These are phyloP conservation scores for Colletotrichum trifolii DNA, from an alignment of 2,329 filamentous ascomycete genomes.

Conservation along the genomic window DNA sequence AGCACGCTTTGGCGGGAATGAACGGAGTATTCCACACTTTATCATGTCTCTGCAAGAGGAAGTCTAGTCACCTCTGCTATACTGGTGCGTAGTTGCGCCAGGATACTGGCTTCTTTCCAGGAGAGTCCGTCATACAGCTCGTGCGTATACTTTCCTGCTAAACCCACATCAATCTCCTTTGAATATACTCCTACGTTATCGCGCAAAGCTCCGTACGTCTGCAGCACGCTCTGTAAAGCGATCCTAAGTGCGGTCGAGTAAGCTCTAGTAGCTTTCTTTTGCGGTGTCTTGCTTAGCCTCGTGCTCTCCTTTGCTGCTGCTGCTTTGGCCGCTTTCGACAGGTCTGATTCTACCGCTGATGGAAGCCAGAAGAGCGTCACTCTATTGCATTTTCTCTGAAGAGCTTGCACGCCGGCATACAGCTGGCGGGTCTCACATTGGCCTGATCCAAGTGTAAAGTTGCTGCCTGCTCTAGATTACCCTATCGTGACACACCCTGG, in stretches of 20 bases:
- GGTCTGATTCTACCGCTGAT: neutral
- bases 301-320: constrained; percentile 8
- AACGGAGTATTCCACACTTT: too few species aligned
- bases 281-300: neutral
- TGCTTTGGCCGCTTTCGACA: neutral
- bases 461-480: too few species aligned
- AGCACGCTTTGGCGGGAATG: too few species aligned
- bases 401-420: too few species aligned
- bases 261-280: constrained; percentile 4
- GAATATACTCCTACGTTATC: neutral
- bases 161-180: neutral
- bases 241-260: neutral
- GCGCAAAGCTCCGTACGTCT: neutral
- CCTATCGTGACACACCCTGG: too few species aligned
- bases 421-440: too few species aligned
- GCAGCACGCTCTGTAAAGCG: neutral
- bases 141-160: constrained; percentile 36
- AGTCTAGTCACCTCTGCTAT: neutral
- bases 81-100: too few species aligned
- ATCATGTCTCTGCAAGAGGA: too few species aligned
- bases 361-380: constrained; percentile 13
- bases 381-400: neutral
- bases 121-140: constrained; percentile 37
- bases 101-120: too few species aligned
- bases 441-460: too few species aligned